Base-by-base conservation (phyloP, 2,329 filamentous ascomycete genomes). In the Thelonectria rubi region DNA sequence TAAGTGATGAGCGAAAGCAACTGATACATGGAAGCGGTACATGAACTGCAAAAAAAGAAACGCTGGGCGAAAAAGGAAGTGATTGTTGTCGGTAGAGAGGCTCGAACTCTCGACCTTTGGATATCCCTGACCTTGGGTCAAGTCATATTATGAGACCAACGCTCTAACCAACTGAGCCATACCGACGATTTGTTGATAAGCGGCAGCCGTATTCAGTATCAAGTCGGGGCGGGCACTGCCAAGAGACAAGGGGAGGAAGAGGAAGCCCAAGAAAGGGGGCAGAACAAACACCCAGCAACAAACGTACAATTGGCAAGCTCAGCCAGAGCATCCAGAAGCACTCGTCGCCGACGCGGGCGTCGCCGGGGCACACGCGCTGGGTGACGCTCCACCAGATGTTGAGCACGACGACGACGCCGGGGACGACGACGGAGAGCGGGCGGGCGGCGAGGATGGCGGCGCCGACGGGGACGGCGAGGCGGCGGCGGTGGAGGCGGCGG, bases 381-480 rank as follows among this genome's bases (percentile, higher is more conserved):
- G 62, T 53, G 11, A 69, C 46, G 49, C 69, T 71, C 71, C 71
- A 73, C 71, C 71, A 83, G 10, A 88, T 64, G 11, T 82, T 71
- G 15, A 83, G 67, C 26, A 77, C 57, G 49, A 84, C 75, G 26
- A 78, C 77, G 12, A 77, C 58, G 7, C 76, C 78, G 2, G 74
- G 58, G 12, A 70, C 61, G 15, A 73, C 55, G 55, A 73, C 58
- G 11, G 64, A 55, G 39, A 71, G 63, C n/a, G 63, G 59, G 7
- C 67, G 67, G 2, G 65, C 65, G 20, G 60, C 7, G 60, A 43
- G 42, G 53, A n/a, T 32, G 58, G 15, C 54, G 63, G 24, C 37
- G 55, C 14, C 32, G 24, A 32, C 7, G 34, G 15, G 34, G 34
- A 15, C 6, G 34, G 5, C 11, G 7, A 37, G 8, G 3, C 9